phyloP scores from a whole-genome alignment of 2,329 filamentous ascomycete species.

The Coniosporium tulheliwenetii region DNA sequence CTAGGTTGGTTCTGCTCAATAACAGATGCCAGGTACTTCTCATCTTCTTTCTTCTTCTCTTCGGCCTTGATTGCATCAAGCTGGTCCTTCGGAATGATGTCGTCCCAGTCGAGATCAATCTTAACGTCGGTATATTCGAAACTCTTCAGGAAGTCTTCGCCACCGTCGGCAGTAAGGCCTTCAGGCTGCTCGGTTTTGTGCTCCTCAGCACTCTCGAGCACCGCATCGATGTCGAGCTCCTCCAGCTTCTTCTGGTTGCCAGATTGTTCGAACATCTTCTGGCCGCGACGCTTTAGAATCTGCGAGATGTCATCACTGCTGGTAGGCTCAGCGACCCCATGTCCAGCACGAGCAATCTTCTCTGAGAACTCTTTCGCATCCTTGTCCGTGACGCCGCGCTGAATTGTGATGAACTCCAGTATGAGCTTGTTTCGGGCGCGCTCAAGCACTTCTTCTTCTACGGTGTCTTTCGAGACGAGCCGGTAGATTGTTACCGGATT shows the following conservation, averaged over 20 bases:
- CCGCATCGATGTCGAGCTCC: slow-evolving; percentile 92
- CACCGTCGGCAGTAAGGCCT: slow-evolving; percentile 86
- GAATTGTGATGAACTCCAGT: slow-evolving; percentile 93
- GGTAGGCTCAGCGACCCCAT: slow-evolving; percentile 55
- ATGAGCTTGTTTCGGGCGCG: slow-evolving; percentile 94
- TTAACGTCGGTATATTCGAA: slow-evolving; percentile 96
- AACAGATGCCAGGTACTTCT: slow-evolving; percentile 65
- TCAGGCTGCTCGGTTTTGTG: slow-evolving; percentile 93
- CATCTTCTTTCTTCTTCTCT: slow-evolving; percentile 70
- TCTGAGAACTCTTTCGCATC: slow-evolving; percentile 70
- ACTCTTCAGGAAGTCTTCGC: slow-evolving; percentile 83
- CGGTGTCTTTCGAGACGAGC: slow-evolving; percentile 92
- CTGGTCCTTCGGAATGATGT: slow-evolving; percentile 91
- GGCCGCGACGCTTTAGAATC: slow-evolving; percentile 93
- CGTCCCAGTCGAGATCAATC: slow-evolving; percentile 90
- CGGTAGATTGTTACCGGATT: slow-evolving; percentile 93
- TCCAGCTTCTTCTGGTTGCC: slow-evolving; percentile 94
- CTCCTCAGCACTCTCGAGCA: slow-evolving; percentile 90
- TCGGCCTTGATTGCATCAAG: slow-evolving; percentile 79
- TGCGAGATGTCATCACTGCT: slow-evolving; percentile 91
- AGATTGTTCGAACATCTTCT: slow-evolving; percentile 97
- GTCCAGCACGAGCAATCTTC: slow-evolving; percentile 52
- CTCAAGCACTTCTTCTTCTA: slow-evolving; percentile 94
- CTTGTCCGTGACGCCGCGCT: slow-evolving; percentile 91
- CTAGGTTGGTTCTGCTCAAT: slow-evolving; percentile 77